Conservation (phyloP, 352 stramenopile species). For the Pythium biforme region DNA sequence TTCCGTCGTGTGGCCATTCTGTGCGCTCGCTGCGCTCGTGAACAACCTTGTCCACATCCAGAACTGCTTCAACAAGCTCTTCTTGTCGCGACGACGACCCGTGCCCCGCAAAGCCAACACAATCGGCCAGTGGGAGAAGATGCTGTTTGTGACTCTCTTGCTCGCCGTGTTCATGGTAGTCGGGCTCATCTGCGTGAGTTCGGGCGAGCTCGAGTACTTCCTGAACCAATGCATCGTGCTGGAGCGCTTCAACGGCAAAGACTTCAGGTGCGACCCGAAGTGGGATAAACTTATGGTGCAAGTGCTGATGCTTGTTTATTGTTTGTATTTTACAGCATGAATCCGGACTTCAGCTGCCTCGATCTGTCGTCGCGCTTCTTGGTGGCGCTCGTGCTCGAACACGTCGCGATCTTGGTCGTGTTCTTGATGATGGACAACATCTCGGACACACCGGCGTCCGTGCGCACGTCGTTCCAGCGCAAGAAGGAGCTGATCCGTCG, state of each 20-base stretch:
- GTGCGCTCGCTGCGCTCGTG: constrained; percentile 63
- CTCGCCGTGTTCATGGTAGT: constrained; percentile 83
- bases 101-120: constrained; percentile 83
- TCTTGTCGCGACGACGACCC: constrained; percentile 61
- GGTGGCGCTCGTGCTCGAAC: constrained; percentile 73
- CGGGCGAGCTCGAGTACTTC: constrained; percentile 83
- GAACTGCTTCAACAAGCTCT: constrained; percentile 83
- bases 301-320: not conserved
- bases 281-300: not conserved
- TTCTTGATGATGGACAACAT: constrained; percentile 84
- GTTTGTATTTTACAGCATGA: constrained; percentile 49
- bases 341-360: constrained; percentile 77
- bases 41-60: constrained; percentile 86
- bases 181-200: constrained; percentile 81
- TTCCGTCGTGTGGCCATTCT: constrained; percentile 86
- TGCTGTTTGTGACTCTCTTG: constrained; percentile 81
- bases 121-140: constrained; percentile 87
- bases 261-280: constrained; percentile 60
- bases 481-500: constrained; percentile 86
- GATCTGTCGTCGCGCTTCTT: constrained; percentile 77
- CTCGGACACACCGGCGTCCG: constrained; percentile 67
- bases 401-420: constrained; percentile 68
- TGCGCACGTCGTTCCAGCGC: constrained; percentile 77
- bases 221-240: constrained; percentile 66
- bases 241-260: constrained; percentile 73